Conservation (phyloP, 1,139 yeast genomes). For the Candida sp. region DNA sequence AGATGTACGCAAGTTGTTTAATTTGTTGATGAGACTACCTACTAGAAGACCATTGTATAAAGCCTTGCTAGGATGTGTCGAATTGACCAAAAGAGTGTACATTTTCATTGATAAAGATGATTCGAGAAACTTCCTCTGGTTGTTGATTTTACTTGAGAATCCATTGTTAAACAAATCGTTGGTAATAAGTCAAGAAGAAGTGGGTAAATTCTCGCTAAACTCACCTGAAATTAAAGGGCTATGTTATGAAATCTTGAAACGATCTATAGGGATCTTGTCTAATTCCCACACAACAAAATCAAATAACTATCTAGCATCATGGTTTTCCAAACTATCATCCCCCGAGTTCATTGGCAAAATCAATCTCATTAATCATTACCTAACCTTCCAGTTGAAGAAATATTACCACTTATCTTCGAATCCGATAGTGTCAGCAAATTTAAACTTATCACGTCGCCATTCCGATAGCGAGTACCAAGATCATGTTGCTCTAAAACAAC, state of each 20-base stretch:
- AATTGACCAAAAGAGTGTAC: conserved; percentile 40
- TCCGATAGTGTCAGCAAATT: conserved; percentile 19
- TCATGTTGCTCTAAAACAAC: conserved; percentile 13
- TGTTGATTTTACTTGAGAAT: conserved; percentile 58
- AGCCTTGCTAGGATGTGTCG: conserved; percentile 47
- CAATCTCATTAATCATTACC: conserved; percentile 57
- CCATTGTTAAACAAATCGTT: conserved; percentile 54
- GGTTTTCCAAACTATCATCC: conserved; percentile 49
- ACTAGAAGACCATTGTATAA: conserved; percentile 56
- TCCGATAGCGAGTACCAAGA: conserved; percentile 18
- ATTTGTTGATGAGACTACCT: conserved; percentile 46
- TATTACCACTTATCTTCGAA: conserved; percentile 34
- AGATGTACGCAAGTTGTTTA: conserved; percentile 43
- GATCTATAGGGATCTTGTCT: conserved; percentile 64
- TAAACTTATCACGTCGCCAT: conserved; percentile 5
- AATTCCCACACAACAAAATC: conserved; percentile 39
- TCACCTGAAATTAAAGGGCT: conserved; percentile 49
- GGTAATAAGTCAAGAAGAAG: conserved; percentile 13
- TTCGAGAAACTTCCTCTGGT: conserved; percentile 46
- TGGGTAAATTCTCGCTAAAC: neutral
- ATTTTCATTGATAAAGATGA: conserved; percentile 32
- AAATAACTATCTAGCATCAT: conserved; percentile 47
- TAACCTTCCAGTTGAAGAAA: conserved; percentile 57
- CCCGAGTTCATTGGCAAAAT: conserved; percentile 44
- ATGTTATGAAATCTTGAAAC: conserved; percentile 62